Base-by-base conservation (phyloP, 2,329 filamentous ascomycete species). In the Parafenestella ontariensis region DNA sequence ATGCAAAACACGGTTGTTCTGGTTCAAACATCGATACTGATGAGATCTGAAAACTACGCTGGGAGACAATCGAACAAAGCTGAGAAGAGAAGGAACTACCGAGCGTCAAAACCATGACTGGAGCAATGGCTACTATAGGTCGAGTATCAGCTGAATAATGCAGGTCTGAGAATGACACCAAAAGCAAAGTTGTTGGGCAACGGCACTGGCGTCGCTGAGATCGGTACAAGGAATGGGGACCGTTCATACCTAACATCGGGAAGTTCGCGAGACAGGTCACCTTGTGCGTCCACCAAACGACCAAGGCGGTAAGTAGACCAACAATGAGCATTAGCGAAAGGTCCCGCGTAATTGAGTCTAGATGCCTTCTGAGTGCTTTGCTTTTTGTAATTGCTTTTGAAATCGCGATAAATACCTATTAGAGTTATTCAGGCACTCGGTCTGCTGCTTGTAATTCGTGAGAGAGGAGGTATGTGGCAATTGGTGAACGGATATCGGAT, bases 21-120 rank as follows among this genome's bases (percentile, higher is more conserved):
- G n/a, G 4, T 29, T 17, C 17, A 29, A 6, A 43, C 15, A 29
- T 8, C 26, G 31, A 33, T n/a, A n/a, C 17, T 18, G 23, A 31
- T 20, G n/a, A 13, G 29, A 17, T 20, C 2, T 29, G 17, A 24
- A 10, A 29, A 47, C 34, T 47, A 39, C 33, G 15, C 23, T 47
- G 13, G 23, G 15, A 37, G 45, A 37, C 34, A 39, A 13, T 47
- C 23, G 33, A n/a, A 37, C 21, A 26, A 24, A 37, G 33, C n/a
- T 37, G 18, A n/a, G 31, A 47, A 18, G 31, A 39, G 23, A 50
- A 51, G 31, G 33, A 41, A 47, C 49, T 39, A 48, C 52, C 56
- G 49, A 53, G 56, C 56, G 49, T 53, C 56, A 59, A n/a, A 50
- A 59, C 56, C 46, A 39, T 15, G 24, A 9, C 15, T 5, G 11